Evolutionary conservation across 2,329 filamentous ascomycete species (phyloP).

Genomic region (Furcasterigmium sp.): DNA sequence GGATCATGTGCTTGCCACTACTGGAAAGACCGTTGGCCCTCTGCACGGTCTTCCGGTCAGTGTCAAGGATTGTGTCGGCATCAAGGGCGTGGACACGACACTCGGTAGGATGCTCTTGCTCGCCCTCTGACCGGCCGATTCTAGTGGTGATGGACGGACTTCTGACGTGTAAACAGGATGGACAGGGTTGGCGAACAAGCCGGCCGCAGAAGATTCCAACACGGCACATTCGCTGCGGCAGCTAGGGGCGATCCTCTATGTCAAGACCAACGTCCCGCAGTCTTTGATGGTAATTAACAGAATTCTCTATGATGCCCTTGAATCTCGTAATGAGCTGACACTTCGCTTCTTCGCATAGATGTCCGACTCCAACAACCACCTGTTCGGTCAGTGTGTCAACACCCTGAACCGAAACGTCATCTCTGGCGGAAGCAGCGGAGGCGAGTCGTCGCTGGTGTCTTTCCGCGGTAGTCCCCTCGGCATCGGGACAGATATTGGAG

Average conservation of each 20-base stretch:
- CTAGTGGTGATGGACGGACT: too few species aligned
- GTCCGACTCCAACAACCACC: constrained; percentile 28
- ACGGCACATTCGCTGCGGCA: constrained; percentile 34
- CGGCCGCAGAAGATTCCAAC: constrained; percentile 37
- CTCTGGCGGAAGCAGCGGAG: constrained; percentile 35
- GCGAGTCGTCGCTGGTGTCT: constrained; percentile 34
- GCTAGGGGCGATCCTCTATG: constrained; percentile 34
- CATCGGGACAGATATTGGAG: constrained; percentile 40
- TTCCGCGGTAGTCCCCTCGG: constrained; percentile 34
- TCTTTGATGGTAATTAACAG: constrained; percentile 22
- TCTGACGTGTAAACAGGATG: constrained; percentile 57
- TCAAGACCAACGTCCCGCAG: constrained; percentile 36
- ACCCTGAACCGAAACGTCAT: constrained; percentile 31
- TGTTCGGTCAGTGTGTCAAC: constrained; percentile 32
- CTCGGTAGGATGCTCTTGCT: constrained; percentile 35
- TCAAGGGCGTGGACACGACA: constrained; percentile 44
- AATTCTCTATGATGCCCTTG: too few species aligned
- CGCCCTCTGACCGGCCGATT: too few species aligned
- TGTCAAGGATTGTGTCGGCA: constrained; percentile 14
- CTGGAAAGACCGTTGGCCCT: constrained; percentile 40
- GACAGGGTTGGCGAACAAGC: constrained; percentile 53
- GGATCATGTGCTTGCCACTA: constrained; percentile 32
- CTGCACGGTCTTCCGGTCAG: constrained; percentile 27
- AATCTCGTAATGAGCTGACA: too few species aligned
- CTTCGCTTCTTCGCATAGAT: too few species aligned